Evolutionary conservation across 139 green algal genomes (phyloP).

Genomic region (Pleodorina starrii): DNA sequence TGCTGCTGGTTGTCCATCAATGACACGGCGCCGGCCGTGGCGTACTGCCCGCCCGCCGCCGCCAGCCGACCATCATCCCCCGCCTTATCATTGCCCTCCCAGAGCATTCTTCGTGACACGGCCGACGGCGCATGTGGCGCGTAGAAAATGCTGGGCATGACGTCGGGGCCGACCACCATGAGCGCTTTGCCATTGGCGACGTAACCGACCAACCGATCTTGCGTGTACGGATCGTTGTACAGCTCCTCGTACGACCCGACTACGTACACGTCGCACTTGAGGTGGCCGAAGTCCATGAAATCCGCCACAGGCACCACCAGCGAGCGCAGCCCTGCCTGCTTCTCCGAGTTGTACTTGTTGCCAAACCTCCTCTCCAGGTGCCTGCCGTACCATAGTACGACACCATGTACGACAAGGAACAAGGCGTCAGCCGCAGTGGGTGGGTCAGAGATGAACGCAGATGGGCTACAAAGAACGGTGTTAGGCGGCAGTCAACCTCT

Average conservation of each 20-base stretch:
- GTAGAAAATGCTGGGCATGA: background rate
- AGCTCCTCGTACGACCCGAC: background rate
- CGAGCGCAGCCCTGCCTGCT: background rate
- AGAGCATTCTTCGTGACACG: no score
- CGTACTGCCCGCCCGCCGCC: no score
- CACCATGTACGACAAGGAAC: background rate
- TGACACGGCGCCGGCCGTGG: no score
- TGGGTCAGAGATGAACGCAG: no score
- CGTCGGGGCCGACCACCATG: background rate
- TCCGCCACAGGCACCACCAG: background rate
- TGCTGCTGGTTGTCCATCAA: no score
- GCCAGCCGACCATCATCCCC: background rate
- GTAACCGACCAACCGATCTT: background rate
- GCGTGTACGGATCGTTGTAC: background rate
- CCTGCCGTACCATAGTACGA: background rate
- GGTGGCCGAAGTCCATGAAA: background rate
- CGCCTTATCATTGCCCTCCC: no score
- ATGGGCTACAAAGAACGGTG: no score
- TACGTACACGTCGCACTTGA: constrained; percentile 27
- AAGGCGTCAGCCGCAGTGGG: background rate
- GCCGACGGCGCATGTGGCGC: background rate
- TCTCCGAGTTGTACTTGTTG: background rate
- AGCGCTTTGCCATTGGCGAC: background rate
- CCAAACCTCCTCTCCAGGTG: background rate
- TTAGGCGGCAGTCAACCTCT: no score